Evolutionary conservation across 306 rosid genomes (phyloP).

Genomic region (Ormosia emarginata): DNA sequence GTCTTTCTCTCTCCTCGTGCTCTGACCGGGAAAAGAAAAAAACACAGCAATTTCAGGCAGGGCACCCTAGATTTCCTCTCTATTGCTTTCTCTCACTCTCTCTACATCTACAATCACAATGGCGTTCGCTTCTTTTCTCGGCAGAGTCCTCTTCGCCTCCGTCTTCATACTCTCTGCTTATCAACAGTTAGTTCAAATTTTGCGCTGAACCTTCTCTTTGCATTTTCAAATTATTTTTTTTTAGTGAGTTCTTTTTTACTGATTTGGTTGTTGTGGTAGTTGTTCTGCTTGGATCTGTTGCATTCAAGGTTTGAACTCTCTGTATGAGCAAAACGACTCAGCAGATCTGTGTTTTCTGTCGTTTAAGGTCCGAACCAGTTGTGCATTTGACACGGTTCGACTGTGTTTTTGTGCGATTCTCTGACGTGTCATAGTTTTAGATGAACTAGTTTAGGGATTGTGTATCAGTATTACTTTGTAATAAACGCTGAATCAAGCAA

Average conservation of each 20-base stretch:
- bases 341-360: conserved; percentile 28
- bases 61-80: conserved; percentile 16
- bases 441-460: background rate
- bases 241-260: background rate
- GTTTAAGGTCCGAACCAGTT: background rate
- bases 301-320: background rate
- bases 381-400: background rate
- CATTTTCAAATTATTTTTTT: background rate
- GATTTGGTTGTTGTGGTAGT: conserved; percentile 6
- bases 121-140: conserved; percentile 59
- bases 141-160: conserved; percentile 62
- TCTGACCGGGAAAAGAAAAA: conserved; percentile 27
- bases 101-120: background rate
- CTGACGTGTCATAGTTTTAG: background rate
- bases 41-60: background rate
- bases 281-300: conserved; percentile 36
- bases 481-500: background rate
- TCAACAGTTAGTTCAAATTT: conserved; percentile 45
- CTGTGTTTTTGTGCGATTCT: background rate
- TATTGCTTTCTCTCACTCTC: conserved; percentile 17
- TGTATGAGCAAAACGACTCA: background rate
- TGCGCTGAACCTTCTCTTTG: background rate
- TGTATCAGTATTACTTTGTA: background rate
- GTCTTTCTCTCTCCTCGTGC: background rate
- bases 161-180: conserved; percentile 58